Evolutionary conservation across 2,329 filamentous ascomycete species (phyloP).

Genomic region (Leptographium galeiforme): DNA sequence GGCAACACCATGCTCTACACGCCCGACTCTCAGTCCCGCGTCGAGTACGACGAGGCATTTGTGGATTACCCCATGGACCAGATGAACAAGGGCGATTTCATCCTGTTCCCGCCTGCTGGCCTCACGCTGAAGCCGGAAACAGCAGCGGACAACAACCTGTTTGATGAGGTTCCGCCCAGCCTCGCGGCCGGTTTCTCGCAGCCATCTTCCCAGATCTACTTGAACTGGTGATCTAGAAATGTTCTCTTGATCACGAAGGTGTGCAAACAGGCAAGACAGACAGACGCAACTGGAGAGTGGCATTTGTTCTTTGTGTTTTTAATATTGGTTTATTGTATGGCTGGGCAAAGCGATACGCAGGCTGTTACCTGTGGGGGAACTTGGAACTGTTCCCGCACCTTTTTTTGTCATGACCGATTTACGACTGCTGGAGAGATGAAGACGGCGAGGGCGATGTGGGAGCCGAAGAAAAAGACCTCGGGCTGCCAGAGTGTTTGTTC

Average conservation of each 20-base stretch:
- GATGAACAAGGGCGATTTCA: conserved; percentile 44
- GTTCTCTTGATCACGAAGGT: background rate
- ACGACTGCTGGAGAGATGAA: background rate
- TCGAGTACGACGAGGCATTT: conserved; percentile 55
- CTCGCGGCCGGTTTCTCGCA: conserved; percentile 38
- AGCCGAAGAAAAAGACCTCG: background rate
- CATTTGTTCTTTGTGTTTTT: background rate
- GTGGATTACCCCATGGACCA: conserved; percentile 34
- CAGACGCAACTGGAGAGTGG: background rate
- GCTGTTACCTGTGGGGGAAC: background rate
- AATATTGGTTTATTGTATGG: background rate
- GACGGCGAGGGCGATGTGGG: background rate
- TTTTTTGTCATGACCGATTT: background rate
- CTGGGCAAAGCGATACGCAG: background rate
- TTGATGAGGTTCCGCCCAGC: conserved; percentile 34
- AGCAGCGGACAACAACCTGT: conserved; percentile 25
- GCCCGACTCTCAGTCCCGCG: conserved; percentile 37
- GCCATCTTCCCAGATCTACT: conserved; percentile 33
- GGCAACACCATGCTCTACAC: conserved; percentile 57
- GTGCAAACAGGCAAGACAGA: background rate
- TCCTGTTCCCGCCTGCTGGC: conserved; percentile 37
- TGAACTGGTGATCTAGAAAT: background rate
- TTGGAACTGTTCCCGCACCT: background rate
- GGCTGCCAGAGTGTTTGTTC: background rate
- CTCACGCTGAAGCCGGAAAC: background rate